Percentiles rank a stretch among this genome's conserved stretches.
Evolutionary conservation across 345 rosid genomes (phyloP).

Genomic region (Euphorbia peplus): DNA sequence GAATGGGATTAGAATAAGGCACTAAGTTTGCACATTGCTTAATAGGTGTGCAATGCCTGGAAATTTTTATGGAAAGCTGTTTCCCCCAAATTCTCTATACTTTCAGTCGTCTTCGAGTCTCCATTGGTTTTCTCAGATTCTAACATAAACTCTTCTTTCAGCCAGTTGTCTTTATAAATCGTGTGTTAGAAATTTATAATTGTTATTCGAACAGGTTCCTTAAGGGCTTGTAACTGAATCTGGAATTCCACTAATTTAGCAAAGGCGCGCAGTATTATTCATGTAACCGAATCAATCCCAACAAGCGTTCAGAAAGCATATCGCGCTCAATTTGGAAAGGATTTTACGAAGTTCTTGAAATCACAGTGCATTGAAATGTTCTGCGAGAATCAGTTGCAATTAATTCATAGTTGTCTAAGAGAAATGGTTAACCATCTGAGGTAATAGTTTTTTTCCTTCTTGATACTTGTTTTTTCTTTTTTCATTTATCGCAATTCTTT

Average conservation of each 20-base stretch:
- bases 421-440: neutral
- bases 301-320: constrained; percentile 34
- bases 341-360: constrained; percentile 43
- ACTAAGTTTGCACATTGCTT: neutral
- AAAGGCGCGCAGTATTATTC: constrained; percentile 19
- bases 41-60: neutral
- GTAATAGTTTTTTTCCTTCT: too few species aligned
- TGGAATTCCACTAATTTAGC: neutral
- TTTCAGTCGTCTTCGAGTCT: neutral
- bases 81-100: neutral
- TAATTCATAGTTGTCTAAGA: constrained; percentile 5
- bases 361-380: constrained; percentile 41
- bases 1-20: too few species aligned
- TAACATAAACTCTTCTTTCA: neutral
- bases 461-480: too few species aligned
- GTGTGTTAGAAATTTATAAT: too few species aligned
- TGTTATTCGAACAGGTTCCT: neutral
- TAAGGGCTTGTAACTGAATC: too few species aligned
- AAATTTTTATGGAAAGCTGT: neutral
- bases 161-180: neutral
- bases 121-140: constrained; percentile 20
- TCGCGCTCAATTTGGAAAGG: constrained; percentile 38
- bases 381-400: constrained; percentile 41
- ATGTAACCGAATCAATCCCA: constrained; percentile 34
- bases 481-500: neutral